These are phyloP conservation scores for Cutaneotrichosporon mucoides DNA, from an alignment of 1,284 basidiomycete species.

Conservation along the genomic window DNA sequence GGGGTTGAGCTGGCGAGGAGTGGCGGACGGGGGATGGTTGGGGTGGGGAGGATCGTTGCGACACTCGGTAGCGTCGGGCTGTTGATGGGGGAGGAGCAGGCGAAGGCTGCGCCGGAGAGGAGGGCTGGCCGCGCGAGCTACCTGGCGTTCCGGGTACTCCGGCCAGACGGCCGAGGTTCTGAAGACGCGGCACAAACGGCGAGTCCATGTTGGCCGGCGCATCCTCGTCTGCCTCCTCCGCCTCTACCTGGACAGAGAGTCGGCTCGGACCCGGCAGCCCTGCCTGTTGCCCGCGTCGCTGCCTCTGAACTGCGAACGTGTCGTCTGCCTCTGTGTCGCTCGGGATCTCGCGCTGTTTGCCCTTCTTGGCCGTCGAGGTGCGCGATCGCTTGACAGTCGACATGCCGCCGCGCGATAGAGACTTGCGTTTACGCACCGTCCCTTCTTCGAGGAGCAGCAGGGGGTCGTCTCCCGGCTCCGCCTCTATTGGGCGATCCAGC, in stretches of 20 bases:
- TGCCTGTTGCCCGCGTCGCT: not conserved
- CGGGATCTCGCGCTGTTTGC: not conserved
- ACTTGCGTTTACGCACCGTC: not conserved
- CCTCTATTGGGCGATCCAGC: not conserved
- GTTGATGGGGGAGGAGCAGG: too few relatives aligned
- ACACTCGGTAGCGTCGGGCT: too few relatives aligned
- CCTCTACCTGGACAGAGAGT: not conserved
- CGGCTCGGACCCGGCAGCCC: not conserved
- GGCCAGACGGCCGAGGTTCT: too few relatives aligned
- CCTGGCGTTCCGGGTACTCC: too few relatives aligned
- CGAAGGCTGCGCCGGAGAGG: too few relatives aligned
- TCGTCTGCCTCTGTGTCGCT: not conserved
- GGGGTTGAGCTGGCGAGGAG: too few relatives aligned
- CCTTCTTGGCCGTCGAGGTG: not conserved
- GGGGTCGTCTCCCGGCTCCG: not conserved
- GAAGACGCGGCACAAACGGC: constrained; percentile 3
- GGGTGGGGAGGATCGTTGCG: not conserved
- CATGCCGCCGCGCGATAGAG: not conserved
- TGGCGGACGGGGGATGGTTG: too few relatives aligned
- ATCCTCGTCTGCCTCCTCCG: not conserved
- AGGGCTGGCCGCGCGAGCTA: too few relatives aligned
- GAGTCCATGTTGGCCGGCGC: not conserved
- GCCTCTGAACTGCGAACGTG: not conserved
- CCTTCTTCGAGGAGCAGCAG: not conserved
- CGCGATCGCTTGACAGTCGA: not conserved